These are phyloP conservation scores for Chloranthus sessilifolius DNA, from an alignment of 164 flowering plant genomes.

Conservation along the genomic window DNA sequence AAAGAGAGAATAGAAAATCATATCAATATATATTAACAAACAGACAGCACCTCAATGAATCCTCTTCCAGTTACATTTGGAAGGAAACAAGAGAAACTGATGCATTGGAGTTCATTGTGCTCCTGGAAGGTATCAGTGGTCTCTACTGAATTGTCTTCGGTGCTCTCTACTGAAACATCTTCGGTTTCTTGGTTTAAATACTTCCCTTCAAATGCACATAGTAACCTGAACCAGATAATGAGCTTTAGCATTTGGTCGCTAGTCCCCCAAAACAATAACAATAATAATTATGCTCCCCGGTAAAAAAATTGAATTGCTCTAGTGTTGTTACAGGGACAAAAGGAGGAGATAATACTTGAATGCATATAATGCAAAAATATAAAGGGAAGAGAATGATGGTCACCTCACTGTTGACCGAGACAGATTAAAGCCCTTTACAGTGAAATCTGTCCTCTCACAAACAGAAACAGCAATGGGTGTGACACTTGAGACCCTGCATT, in stretches of 20 bases:
- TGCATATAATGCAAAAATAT: not conserved
- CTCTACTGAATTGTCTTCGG: constrained; percentile 31
- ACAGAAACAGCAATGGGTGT: constrained; percentile 62
- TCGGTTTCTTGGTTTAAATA: constrained; percentile 51
- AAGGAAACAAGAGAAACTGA: constrained; percentile 49
- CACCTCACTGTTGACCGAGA: constrained; percentile 48
- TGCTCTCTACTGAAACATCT: constrained; percentile 25
- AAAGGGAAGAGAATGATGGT: not conserved
- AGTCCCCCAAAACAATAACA: not conserved
- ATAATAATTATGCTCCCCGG: not conserved
- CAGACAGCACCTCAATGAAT: constrained; percentile 62
- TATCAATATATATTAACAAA: not conserved
- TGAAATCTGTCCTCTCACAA: constrained; percentile 40
- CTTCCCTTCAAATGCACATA: constrained; percentile 67
- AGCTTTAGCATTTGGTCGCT: not conserved
- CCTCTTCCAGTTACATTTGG: constrained; percentile 73
- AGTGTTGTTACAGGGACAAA: not conserved
- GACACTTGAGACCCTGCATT: constrained; percentile 49
- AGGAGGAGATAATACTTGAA: not conserved
- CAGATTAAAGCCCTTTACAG: constrained; percentile 57
- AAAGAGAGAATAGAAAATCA: not conserved
- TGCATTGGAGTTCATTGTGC: constrained; percentile 39
- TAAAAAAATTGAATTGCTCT: no score
- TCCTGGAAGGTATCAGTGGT: constrained; percentile 25
- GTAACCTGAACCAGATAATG: constrained; percentile 39